Percentiles rank a stretch among this genome's conserved stretches.
phyloP scores from a whole-genome alignment of 257 asterid genomes.

The Nicotiana attenuata region DNA sequence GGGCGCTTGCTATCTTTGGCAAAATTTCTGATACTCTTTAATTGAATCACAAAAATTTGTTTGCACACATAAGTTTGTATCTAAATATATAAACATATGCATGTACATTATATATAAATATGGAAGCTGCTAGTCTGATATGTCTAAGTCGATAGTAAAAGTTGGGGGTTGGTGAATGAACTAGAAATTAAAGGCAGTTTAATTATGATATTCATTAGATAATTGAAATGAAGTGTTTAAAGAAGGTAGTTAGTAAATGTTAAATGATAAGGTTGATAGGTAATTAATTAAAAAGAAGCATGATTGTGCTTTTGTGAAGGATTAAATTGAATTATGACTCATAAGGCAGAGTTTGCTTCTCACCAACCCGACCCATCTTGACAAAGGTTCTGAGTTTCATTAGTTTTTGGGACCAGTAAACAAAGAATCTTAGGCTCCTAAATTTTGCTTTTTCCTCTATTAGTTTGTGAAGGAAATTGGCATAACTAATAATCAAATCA shows the following conservation, averaged over 20 bases:
- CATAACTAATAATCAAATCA: slow-evolving; percentile 12
- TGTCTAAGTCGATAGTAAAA: background rate
- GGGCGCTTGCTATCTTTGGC: too few species aligned
- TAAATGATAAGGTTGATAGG: slow-evolving; percentile 25
- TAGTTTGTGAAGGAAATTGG: background rate
- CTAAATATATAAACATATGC: too few species aligned
- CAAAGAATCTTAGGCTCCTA: slow-evolving; percentile 44
- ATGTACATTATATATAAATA: background rate
- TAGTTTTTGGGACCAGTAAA: slow-evolving; percentile 54
- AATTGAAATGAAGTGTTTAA: slow-evolving; percentile 6
- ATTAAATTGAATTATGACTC: slow-evolving; percentile 27
- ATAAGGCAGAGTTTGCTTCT: slow-evolving; percentile 46
- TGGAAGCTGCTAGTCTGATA: background rate
- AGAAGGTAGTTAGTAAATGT: slow-evolving; percentile 19
- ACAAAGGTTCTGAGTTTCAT: slow-evolving; percentile 3
- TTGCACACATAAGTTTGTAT: too few species aligned
- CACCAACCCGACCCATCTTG: slow-evolving; percentile 70
- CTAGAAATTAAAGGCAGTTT: background rate
- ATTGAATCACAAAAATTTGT: too few species aligned
- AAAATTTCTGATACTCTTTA: too few species aligned
- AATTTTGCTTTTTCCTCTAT: slow-evolving; percentile 17
- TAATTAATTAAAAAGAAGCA: slow-evolving; percentile 23
- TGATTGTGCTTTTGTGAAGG: slow-evolving; percentile 35
- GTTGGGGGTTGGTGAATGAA: background rate
- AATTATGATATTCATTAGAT: background rate